Conservation (phyloP, 768 basidiomycete genomes). For the Dacryopinax primogenitus region DNA sequence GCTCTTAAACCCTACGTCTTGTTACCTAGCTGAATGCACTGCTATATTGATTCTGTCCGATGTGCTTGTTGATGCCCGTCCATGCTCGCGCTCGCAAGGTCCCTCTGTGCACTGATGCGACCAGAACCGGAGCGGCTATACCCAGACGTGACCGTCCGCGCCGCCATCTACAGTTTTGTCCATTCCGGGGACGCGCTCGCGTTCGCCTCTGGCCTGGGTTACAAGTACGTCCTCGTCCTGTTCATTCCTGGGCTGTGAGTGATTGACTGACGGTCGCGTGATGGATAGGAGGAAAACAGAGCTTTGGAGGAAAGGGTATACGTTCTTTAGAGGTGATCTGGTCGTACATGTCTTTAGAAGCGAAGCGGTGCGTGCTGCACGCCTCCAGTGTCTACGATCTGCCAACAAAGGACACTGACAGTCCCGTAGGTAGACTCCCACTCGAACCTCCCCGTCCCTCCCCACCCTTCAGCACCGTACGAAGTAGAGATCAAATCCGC, state of each 20-base stretch:
- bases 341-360: not conserved
- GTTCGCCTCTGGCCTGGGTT: not conserved
- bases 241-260: not conserved
- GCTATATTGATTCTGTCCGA: not conserved
- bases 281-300: slow-evolving; percentile 1
- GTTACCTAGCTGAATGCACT: not conserved
- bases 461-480: not conserved
- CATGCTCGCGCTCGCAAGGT: not conserved
- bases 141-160: not conserved
- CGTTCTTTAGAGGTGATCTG: not conserved
- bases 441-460: not conserved
- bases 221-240: not conserved
- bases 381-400: not conserved
- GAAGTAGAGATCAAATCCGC: not conserved
- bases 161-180: slow-evolving; percentile 2
- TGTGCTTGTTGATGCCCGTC: not conserved
- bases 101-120: not conserved
- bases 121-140: not conserved
- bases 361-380: not conserved
- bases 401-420: not conserved
- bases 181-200: slow-evolving; percentile 3
- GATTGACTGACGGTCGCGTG: not conserved
- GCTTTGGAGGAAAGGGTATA: slow-evolving; percentile 5
- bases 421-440: not conserved
- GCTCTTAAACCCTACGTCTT: not conserved